These are phyloP conservation scores for Paramecium sonneborni DNA, from an alignment of 73 alveolate genomes.

Conservation along the genomic window DNA sequence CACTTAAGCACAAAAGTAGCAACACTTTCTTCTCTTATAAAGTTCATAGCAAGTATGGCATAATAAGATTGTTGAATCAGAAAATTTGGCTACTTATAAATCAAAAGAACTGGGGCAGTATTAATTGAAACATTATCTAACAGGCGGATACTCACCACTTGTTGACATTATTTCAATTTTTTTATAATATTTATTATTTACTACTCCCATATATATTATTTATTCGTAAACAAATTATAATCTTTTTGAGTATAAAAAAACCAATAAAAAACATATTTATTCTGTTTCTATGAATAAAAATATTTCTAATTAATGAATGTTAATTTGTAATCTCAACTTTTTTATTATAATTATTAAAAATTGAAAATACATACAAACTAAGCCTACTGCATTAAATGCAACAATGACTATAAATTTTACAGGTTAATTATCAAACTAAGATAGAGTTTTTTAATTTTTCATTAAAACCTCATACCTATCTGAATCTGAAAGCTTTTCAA, in stretches of 20 bases:
- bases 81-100: background rate
- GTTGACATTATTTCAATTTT: constrained; percentile 16
- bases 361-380: constrained; percentile 83
- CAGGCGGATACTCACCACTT: background rate
- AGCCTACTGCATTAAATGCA: constrained; percentile 70
- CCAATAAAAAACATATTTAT: too few relatives aligned
- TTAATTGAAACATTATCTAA: background rate
- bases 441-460: background rate
- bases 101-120: constrained; percentile 32
- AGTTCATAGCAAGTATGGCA: constrained; percentile 18
- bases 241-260: too few relatives aligned
- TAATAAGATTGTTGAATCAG: background rate
- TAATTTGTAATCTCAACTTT: background rate
- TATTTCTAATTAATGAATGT: background rate
- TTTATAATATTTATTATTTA: background rate
- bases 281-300: too few relatives aligned
- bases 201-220: background rate
- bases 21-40: background rate
- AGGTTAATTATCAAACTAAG: background rate
- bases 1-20: constrained; percentile 51
- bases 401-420: background rate
- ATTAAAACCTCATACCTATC: background rate
- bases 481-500: background rate
- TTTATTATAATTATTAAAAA: constrained; percentile 20
- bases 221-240: background rate